Evolutionary conservation across 192 early-diverging fungal genomes (phyloP).

Genomic region (Dissophora globulifera): DNA sequence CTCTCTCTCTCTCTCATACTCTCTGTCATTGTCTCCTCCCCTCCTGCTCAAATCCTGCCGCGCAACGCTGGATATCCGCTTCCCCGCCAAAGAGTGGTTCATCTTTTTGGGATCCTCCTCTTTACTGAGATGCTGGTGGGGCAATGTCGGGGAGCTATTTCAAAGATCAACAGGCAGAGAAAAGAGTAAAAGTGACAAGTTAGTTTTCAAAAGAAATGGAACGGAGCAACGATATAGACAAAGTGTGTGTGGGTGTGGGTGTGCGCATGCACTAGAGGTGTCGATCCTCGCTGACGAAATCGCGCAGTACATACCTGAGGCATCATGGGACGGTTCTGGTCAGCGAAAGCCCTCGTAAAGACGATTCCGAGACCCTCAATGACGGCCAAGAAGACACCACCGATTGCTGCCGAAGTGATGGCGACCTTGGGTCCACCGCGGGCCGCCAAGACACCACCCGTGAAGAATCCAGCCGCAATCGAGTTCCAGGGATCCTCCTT

Average conservation of each 20-base stretch:
- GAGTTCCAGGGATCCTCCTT: slow-evolving; percentile 99
- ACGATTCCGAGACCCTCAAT: slow-evolving; percentile 94
- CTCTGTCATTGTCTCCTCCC: not conserved
- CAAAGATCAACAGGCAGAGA: too few species aligned
- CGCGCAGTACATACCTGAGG: slow-evolving; percentile 46
- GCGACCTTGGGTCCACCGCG: slow-evolving; percentile 75
- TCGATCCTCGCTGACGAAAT: too few species aligned
- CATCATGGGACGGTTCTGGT: slow-evolving; percentile 46
- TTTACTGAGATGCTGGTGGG: slow-evolving; percentile 54
- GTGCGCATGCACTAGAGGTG: too few species aligned
- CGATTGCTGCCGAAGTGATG: slow-evolving; percentile 83
- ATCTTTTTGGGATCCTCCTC: too few species aligned
- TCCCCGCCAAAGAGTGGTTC: not conserved
- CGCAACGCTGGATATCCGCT: slow-evolving; percentile 4
- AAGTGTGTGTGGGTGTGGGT: too few species aligned
- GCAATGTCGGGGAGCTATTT: slow-evolving; percentile 49
- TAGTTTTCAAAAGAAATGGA: too few species aligned
- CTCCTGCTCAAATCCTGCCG: not conserved
- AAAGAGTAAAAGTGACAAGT: too few species aligned
- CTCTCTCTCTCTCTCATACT: not conserved
- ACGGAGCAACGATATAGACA: too few species aligned
- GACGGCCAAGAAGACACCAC: slow-evolving; percentile 90
- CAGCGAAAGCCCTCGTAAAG: slow-evolving; percentile 28
- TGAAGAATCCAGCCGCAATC: slow-evolving; percentile 92
- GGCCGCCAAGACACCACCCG: slow-evolving; percentile 94